Evolutionary conservation across 495 filamentous ascomycete genomes (phyloP).

Genomic region (Bacidia rubella): DNA sequence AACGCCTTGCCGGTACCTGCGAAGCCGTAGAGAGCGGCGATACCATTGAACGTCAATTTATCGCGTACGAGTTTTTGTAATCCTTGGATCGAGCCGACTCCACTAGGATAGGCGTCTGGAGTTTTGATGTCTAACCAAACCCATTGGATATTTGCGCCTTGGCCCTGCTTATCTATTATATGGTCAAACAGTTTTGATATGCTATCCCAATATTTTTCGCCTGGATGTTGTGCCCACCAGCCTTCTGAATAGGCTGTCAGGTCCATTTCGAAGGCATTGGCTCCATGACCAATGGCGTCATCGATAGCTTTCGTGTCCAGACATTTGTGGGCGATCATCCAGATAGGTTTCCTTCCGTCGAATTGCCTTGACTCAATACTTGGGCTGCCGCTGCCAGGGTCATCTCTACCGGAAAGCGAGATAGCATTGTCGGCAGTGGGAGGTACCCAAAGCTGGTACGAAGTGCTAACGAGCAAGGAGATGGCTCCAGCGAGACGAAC

Average conservation of each 20-base stretch:
- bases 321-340: conserved; percentile 10
- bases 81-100: conserved; percentile 1
- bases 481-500: not conserved
- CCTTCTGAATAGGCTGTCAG: conserved; percentile 10
- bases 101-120: not conserved
- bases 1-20: conserved; percentile 3
- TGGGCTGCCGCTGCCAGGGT: conserved; percentile 1
- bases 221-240: conserved; percentile 10
- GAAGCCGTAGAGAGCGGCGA: conserved; percentile 6
- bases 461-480: not conserved
- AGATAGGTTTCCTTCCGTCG: not conserved
- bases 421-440: not conserved
- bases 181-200: conserved; percentile 3
- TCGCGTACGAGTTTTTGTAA: conserved; percentile 2
- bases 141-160: conserved; percentile 5
- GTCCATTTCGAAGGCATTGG: conserved; percentile 11
- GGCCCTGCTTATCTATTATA: not conserved
- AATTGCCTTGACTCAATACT: not conserved
- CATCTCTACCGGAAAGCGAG: not conserved
- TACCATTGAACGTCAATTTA: not conserved
- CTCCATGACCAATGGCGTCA: conserved; percentile 7
- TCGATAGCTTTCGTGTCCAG: conserved; percentile 6
- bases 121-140: conserved; percentile 8
- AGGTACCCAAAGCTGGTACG: conserved; percentile 5
- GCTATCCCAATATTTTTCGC: not conserved